These are phyloP conservation scores for Stenogyne calaminthoides DNA, from an alignment of 305 asterid genomes.

Conservation along the genomic window DNA sequence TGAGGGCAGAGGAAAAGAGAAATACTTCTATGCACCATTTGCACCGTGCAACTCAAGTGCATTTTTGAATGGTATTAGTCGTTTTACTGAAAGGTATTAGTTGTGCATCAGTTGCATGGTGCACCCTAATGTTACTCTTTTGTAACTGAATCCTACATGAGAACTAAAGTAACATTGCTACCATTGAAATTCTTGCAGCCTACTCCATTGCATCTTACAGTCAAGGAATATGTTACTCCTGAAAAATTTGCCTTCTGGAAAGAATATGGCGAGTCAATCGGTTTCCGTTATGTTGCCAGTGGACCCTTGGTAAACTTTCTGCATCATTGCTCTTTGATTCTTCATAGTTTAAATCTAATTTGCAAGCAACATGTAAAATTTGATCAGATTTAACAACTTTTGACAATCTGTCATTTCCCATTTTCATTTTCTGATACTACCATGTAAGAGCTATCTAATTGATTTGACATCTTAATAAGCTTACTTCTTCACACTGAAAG, in stretches of 20 bases:
- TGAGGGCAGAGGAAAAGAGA: neutral
- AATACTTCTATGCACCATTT: too few relatives aligned
- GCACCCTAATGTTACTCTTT: neutral
- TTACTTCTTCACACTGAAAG: neutral
- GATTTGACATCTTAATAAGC: neutral
- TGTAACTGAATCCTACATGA: neutral
- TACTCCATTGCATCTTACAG: slow-evolving; percentile 95
- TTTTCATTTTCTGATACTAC: neutral
- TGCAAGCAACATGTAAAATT: neutral
- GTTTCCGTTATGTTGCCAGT: slow-evolving; percentile 96
- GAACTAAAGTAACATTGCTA: slow-evolving; percentile 24
- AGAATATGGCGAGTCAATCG: slow-evolving; percentile 90
- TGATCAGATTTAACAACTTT: neutral
- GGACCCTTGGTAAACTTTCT: slow-evolving; percentile 82
- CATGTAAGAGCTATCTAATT: neutral
- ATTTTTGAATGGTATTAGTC: too few relatives aligned
- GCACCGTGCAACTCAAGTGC: too few relatives aligned
- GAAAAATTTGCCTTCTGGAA: slow-evolving; percentile 93
- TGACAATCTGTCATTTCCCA: neutral
- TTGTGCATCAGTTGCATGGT: too few relatives aligned
- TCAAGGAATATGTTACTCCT: slow-evolving; percentile 86
- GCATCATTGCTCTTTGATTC: slow-evolving; percentile 7
- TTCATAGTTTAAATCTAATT: slow-evolving; percentile 2
- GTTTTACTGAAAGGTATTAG: too few relatives aligned
- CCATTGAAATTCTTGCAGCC: slow-evolving; percentile 68